Percentiles rank a stretch among this genome's conserved stretches.
These are phyloP conservation scores for Dipodascopsis tothii DNA, from an alignment of 805 yeast genomes.

Conservation along the genomic window DNA sequence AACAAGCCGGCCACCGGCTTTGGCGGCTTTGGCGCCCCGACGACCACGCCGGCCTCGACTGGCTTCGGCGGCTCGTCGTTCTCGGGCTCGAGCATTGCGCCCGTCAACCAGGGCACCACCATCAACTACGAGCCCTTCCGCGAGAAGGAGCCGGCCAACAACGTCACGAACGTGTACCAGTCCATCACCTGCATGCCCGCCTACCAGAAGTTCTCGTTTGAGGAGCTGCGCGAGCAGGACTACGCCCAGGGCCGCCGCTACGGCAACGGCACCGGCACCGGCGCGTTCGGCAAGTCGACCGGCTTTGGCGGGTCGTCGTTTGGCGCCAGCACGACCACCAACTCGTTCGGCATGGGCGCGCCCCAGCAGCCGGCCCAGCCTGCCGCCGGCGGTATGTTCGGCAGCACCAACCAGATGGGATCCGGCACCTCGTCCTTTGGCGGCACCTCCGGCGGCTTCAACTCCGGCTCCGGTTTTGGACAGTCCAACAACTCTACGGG, in stretches of 20 bases:
- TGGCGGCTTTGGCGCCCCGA: conserved; percentile 25
- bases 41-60: conserved; percentile 11
- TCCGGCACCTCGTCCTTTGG: conserved; percentile 24
- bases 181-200: conserved; percentile 85
- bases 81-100: conserved; percentile 6
- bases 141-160: conserved; percentile 19
- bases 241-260: conserved; percentile 59
- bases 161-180: conserved; percentile 36
- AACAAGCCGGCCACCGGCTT: conserved; percentile 19
- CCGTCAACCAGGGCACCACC: conserved; percentile 24
- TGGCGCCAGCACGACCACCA: conserved; percentile 22
- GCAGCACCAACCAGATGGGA: conserved; percentile 29
- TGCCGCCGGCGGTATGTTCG: conserved; percentile 34
- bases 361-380: conserved; percentile 10
- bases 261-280: conserved; percentile 24
- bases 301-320: conserved; percentile 26
- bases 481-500: conserved; percentile 28
- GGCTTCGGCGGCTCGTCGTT: conserved; percentile 14
- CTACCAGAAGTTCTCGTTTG: conserved; percentile 70
- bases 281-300: conserved; percentile 26
- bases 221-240: conserved; percentile 84
- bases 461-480: conserved; percentile 24
- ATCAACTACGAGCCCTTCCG: conserved; percentile 25
- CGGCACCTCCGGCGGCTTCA: conserved; percentile 18
- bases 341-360: conserved; percentile 21